Base-by-base conservation (phyloP, 1,139 yeast species). In the Yueomyces sp. region DNA sequence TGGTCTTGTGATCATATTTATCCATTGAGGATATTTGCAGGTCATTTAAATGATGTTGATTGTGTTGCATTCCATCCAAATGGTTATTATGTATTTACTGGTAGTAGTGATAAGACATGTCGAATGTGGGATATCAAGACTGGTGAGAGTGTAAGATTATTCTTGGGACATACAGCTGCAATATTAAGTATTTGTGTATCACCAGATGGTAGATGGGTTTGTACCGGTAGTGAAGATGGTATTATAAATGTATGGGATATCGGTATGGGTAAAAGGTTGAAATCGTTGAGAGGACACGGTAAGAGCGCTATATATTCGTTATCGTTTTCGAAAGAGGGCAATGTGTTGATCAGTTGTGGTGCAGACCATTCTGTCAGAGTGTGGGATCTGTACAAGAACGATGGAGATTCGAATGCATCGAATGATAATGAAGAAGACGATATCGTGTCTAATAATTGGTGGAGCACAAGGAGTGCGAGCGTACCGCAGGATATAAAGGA, bases 1-100 rank as follows among this genome's bases (percentile, higher is more conserved):
- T 93, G 99, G 99, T 89, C 96, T 36, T 87, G 96, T 48, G 98
- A 93, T 62, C 99, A 93, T 63, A 89, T 93, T 39, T 89, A 91
- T 60, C 97, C 98, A 33, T 70, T 93, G 52, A 72, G 98, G 52
- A 86, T 93, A 36, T 89, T 93, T 69, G 97, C 97, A 0, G 99
- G 99, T 0, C 99, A 93, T 64, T 74, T 89, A 53, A 84, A 87
- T 56, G 99, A 93, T 65, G 98, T 93, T 38, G 98, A 93, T 59
- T 79, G 91, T 54, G 95, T 91, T 36, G 81, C 81, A 41, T 93
- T 91, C 73, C 98, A 93, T 65, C 98, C 98, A 27, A 93, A 93
- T 60, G 87, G 96, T 25, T 82, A 89, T 41, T 91, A 93, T 58
- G 80, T 91, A 4, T 81, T 91, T 54, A 89, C 98, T 0, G 98